Conservation (phyloP, 352 stramenopile genomes). For the Lagenidium sp. region DNA sequence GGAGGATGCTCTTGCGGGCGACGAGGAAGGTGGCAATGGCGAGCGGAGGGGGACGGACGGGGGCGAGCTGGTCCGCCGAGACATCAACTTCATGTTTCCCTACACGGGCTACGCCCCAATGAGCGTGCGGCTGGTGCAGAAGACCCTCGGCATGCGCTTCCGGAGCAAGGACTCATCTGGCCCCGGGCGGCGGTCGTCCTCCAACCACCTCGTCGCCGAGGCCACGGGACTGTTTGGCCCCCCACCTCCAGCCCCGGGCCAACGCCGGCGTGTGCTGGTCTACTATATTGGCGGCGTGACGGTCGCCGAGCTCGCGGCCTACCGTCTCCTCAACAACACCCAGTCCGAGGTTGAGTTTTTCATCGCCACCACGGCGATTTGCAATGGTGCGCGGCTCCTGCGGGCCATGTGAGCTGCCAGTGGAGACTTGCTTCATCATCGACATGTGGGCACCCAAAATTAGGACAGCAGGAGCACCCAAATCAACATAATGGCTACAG, state of each 20-base stretch:
- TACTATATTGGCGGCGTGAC: constrained; percentile 83
- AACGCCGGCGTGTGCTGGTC: constrained; percentile 38
- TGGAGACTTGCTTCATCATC: too few relatives aligned
- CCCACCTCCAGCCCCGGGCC: not conserved
- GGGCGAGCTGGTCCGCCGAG: constrained; percentile 51
- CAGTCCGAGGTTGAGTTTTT: constrained; percentile 58
- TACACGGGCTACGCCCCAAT: constrained; percentile 81
- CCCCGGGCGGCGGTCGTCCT: constrained; percentile 2
- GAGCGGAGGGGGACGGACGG: constrained; percentile 16
- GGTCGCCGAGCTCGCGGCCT: constrained; percentile 71
- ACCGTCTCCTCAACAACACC: constrained; percentile 60
- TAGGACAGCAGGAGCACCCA: too few relatives aligned
- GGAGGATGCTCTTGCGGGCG: not conserved
- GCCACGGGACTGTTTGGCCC: too few relatives aligned
- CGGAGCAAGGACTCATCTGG: constrained; percentile 19
- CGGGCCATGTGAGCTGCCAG: too few relatives aligned
- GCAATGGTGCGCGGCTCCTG: constrained; percentile 57
- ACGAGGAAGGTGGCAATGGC: constrained; percentile 29
- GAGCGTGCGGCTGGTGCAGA: constrained; percentile 72
- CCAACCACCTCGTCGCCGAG: not conserved
- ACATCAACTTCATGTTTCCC: constrained; percentile 85
- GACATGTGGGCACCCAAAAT: too few relatives aligned
- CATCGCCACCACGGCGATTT: constrained; percentile 62
- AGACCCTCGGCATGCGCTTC: constrained; percentile 59
- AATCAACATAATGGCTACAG: too few relatives aligned